These are phyloP conservation scores for Gynochthodes officinalis DNA, from an alignment of 257 asterid genomes.

Conservation along the genomic window DNA sequence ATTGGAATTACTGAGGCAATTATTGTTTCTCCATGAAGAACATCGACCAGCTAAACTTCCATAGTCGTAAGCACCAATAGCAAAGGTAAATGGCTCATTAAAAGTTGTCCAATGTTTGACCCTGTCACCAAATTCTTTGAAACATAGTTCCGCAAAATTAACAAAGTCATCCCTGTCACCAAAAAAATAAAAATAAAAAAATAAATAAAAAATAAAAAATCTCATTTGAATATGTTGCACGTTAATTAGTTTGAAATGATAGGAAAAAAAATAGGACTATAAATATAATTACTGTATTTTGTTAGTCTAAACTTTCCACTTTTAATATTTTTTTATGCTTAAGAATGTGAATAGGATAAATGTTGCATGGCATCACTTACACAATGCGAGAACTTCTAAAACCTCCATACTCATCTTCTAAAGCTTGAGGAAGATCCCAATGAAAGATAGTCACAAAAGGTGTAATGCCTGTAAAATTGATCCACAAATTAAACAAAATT, in stretches of 20 bases:
- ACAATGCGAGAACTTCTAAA: slow-evolving; percentile 45
- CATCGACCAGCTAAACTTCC: slow-evolving; percentile 51
- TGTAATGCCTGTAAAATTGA: slow-evolving; percentile 28
- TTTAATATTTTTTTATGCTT: too few species aligned
- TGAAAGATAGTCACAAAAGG: slow-evolving; percentile 61
- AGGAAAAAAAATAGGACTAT: too few species aligned
- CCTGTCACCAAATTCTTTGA: slow-evolving; percentile 60
- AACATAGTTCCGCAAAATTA: slow-evolving; percentile 48
- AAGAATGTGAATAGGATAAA: background rate
- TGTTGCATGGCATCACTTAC: slow-evolving; percentile 29
- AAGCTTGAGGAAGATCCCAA: slow-evolving; percentile 71
- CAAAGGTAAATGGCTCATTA: slow-evolving; percentile 38
- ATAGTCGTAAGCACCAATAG: slow-evolving; percentile 37
- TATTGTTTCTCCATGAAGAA: slow-evolving; percentile 26
- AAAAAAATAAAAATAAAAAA: background rate
- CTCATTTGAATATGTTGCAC: background rate
- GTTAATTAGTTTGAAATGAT: background rate
- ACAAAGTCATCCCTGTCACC: slow-evolving; percentile 40
- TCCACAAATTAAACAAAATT: background rate
- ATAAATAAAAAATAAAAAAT: too few species aligned
- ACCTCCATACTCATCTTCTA: slow-evolving; percentile 61
- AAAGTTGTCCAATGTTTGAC: slow-evolving; percentile 50
- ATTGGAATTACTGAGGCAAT: slow-evolving; percentile 43
- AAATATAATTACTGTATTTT: too few species aligned
- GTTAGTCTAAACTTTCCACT: too few species aligned